phyloP scores from a whole-genome alignment of 306 rosid genomes.

The Malus asiatica region DNA sequence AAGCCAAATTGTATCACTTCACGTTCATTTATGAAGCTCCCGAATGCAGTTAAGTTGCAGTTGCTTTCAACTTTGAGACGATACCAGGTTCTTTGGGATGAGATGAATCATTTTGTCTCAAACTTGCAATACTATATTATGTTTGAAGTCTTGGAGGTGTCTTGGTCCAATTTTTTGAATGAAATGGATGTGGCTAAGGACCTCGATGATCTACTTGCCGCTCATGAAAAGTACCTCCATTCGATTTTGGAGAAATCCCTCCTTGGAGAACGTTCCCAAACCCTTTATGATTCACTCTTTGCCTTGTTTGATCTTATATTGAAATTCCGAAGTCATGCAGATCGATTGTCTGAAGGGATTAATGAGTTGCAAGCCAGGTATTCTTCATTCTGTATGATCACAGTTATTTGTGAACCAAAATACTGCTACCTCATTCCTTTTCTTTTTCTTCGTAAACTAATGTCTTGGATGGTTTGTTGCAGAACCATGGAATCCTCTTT shows the following conservation, averaged over 20 bases:
- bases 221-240: slow-evolving; percentile 86
- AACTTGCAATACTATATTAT: slow-evolving; percentile 92
- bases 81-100: slow-evolving; percentile 95
- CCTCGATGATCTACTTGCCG: slow-evolving; percentile 91
- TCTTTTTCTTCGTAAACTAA: background rate
- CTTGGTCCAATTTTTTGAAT: slow-evolving; percentile 74
- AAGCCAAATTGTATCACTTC: slow-evolving; percentile 92
- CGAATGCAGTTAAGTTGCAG: slow-evolving; percentile 56
- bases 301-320: slow-evolving; percentile 81
- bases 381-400: slow-evolving; percentile 6
- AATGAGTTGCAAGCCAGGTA: slow-evolving; percentile 92
- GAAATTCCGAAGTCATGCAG: slow-evolving; percentile 78
- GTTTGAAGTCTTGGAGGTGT: slow-evolving; percentile 96
- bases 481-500: slow-evolving; percentile 62
- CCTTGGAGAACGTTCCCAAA: slow-evolving; percentile 80
- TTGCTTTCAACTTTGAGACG: slow-evolving; percentile 84
- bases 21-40: slow-evolving; percentile 68
- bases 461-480: slow-evolving; percentile 22
- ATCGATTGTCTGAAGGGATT: slow-evolving; percentile 85
- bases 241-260: slow-evolving; percentile 90
- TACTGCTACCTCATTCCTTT: background rate
- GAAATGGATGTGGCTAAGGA: slow-evolving; percentile 95
- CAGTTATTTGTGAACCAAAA: background rate
- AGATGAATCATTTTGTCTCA: slow-evolving; percentile 93
- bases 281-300: slow-evolving; percentile 75